Evolutionary conservation across 768 basidiomycete genomes (phyloP).

Genomic region (Lentinula detonsa): DNA sequence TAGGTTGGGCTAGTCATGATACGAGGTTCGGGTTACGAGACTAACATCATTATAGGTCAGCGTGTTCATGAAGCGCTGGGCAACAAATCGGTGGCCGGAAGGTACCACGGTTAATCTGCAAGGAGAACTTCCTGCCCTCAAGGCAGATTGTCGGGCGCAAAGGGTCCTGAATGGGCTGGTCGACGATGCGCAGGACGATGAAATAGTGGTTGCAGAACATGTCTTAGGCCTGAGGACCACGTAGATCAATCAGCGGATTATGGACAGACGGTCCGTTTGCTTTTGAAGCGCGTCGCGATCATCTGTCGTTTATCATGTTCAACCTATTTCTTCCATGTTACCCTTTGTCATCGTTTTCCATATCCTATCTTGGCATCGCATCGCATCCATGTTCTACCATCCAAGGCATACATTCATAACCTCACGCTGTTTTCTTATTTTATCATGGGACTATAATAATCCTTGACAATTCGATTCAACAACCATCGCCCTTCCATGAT

Average conservation of each 20-base stretch:
- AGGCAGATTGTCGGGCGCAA: conserved; percentile 44
- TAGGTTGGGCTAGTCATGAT: conserved; percentile 23
- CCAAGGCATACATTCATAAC: not conserved
- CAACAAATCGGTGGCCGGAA: conserved; percentile 67
- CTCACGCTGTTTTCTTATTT: not conserved
- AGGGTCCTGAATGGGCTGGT: conserved; percentile 14
- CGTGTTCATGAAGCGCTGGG: conserved; percentile 82
- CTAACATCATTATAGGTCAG: conserved; percentile 51
- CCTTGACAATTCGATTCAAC: not conserved
- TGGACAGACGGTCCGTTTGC: not conserved
- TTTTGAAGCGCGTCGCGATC: not conserved
- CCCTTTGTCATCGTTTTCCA: not conserved
- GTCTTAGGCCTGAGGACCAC: not conserved
- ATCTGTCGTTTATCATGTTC: conserved; percentile 1
- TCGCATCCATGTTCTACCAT: conserved; percentile 4
- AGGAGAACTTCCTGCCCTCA: conserved; percentile 54
- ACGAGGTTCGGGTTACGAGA: not conserved
- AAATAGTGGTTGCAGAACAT: not conserved
- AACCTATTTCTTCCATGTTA: not conserved
- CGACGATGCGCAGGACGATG: conserved; percentile 11
- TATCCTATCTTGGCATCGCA: not conserved
- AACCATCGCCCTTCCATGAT: not conserved
- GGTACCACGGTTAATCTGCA: conserved; percentile 50
- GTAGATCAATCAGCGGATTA: not conserved
- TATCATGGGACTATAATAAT: not conserved